Evolutionary conservation across 352 stramenopile genomes (phyloP).

Genomic region (Pythium scleroteichum): DNA sequence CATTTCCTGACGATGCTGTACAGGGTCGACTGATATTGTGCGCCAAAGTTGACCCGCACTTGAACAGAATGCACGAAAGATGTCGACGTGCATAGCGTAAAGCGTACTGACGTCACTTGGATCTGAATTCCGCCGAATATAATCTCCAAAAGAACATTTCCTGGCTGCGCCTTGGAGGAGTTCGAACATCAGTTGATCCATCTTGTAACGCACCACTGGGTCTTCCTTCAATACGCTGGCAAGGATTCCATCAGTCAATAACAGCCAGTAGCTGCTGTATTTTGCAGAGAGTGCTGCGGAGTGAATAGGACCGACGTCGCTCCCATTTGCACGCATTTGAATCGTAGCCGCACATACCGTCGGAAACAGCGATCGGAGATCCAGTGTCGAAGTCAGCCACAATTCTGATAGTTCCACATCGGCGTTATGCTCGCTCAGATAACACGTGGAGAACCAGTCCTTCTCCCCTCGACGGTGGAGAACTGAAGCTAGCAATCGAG

Average conservation of each 20-base stretch:
- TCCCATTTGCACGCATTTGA: neutral
- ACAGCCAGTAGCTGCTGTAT: slow-evolving; percentile 71
- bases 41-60: slow-evolving; percentile 47
- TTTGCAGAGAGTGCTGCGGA: neutral
- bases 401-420: slow-evolving; percentile 56
- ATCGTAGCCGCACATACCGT: neutral
- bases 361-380: slow-evolving; percentile 40
- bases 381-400: slow-evolving; percentile 71
- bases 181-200: slow-evolving; percentile 48
- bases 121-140: slow-evolving; percentile 29
- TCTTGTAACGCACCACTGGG: slow-evolving; percentile 44
- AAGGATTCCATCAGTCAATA: slow-evolving; percentile 69
- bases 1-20: slow-evolving; percentile 29
- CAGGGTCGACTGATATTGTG: slow-evolving; percentile 16
- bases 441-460: slow-evolving; percentile 66
- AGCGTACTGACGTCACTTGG: slow-evolving; percentile 34
- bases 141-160: slow-evolving; percentile 39
- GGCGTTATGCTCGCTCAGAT: slow-evolving; percentile 54
- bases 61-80: slow-evolving; percentile 68
- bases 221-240: slow-evolving; percentile 53
- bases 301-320: no score
- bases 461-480: slow-evolving; percentile 62
- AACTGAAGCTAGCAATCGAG: slow-evolving; percentile 53
- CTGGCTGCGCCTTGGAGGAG: slow-evolving; percentile 45
- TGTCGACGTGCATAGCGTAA: slow-evolving; percentile 64